phyloP scores from a whole-genome alignment of 192 early-diverging fungal genomes.

The Entrophospora sp. region DNA sequence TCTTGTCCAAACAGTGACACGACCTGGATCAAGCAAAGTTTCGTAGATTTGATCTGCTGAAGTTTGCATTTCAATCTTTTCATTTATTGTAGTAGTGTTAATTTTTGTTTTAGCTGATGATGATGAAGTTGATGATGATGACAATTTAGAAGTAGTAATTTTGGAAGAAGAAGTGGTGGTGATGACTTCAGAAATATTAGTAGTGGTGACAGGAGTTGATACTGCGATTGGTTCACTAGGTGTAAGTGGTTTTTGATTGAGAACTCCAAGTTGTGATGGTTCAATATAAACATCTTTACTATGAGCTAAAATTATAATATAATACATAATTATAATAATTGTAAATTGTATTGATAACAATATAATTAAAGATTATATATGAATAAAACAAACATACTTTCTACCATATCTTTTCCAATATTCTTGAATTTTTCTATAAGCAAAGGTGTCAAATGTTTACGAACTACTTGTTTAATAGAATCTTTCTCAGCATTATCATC shows the following conservation, averaged over 20 bases:
- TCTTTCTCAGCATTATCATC: slow-evolving; percentile 39
- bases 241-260: slow-evolving; percentile 25
- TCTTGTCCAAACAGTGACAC: slow-evolving; percentile 75
- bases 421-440: slow-evolving; percentile 48
- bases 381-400: slow-evolving; percentile 28
- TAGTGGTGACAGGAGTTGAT: slow-evolving; percentile 22
- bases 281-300: slow-evolving; percentile 78
- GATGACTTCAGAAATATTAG: too few relatives aligned
- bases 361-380: not conserved
- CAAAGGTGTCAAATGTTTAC: slow-evolving; percentile 53
- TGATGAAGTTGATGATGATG: slow-evolving; percentile 13
- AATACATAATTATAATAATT: not conserved
- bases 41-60: slow-evolving; percentile 73
- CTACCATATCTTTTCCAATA: slow-evolving; percentile 67
- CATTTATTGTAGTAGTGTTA: slow-evolving; percentile 58
- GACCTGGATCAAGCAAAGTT: slow-evolving; percentile 64
- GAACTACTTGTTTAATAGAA: slow-evolving; percentile 59
- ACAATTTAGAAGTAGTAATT: not conserved
- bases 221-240: slow-evolving; percentile 2
- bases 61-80: slow-evolving; percentile 76
- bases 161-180: slow-evolving; percentile 2
- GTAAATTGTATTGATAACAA: not conserved
- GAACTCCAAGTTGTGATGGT: slow-evolving; percentile 27
- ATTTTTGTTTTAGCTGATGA: slow-evolving; percentile 25
- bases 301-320: slow-evolving; percentile 39